Conservation (phyloP, 2,329 filamentous ascomycete species). For the Rasamsonia emersonii region DNA sequence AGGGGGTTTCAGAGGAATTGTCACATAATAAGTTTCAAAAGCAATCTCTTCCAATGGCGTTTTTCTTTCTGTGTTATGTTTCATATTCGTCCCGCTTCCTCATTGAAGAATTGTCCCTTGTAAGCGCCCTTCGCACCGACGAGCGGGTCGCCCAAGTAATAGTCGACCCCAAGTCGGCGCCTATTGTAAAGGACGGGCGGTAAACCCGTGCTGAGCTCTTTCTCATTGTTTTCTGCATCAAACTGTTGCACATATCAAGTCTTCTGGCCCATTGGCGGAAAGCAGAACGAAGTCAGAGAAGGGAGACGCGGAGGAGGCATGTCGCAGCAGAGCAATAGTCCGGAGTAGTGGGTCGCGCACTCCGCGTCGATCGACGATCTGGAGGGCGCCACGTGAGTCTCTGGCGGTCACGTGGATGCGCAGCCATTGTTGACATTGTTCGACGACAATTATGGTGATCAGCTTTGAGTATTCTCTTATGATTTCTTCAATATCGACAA, state of each 20-base stretch:
- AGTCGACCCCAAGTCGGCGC: constrained; percentile 5
- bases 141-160: constrained; percentile 5
- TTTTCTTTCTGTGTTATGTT: constrained; percentile 7
- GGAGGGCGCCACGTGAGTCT: background rate
- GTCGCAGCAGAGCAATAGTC: background rate
- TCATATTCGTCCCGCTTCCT: constrained; percentile 3
- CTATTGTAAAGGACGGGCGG: constrained; percentile 4
- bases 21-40: constrained; percentile 6
- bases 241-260: no score
- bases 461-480: no score
- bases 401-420: background rate
- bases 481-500: no score
- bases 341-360: no score
- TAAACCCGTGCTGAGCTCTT: constrained; percentile 1
- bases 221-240: no score
- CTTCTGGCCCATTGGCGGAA: no score
- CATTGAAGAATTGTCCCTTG: constrained; percentile 6
- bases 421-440: no score
- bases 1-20: constrained; percentile 5
- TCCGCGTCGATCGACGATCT: no score
- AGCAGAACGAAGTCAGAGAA: no score
- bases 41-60: constrained; percentile 7
- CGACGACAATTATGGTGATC: no score
- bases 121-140: constrained; percentile 8
- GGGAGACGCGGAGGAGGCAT: no score